phyloP scores from a whole-genome alignment of 2,329 filamentous ascomycete species.

The Colletotrichum spinosum region DNA sequence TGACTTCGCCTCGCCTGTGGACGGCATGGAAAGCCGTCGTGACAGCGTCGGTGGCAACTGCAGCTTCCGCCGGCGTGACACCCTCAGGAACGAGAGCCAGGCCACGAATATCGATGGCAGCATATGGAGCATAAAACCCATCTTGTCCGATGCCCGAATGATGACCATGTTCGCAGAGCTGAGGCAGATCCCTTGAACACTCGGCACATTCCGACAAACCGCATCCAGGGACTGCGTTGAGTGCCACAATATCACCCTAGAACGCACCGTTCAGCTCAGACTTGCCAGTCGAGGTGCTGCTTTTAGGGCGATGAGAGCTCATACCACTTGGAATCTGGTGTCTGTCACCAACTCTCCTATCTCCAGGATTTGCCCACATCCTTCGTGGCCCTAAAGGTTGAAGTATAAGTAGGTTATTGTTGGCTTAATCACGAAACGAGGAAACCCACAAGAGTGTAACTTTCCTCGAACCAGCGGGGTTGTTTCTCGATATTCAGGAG shows the following conservation, averaged over 20 bases:
- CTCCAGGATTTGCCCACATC: conserved; percentile 41
- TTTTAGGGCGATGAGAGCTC: neutral
- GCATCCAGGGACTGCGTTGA: conserved; percentile 48
- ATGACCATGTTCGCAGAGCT: conserved; percentile 50
- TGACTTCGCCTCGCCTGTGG: conserved; percentile 48
- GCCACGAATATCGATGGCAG: conserved; percentile 43
- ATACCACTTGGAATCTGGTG: conserved; percentile 37
- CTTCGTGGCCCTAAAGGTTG: conserved; percentile 41
- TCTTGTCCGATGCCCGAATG: conserved; percentile 58
- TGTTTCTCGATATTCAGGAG: conserved; percentile 45
- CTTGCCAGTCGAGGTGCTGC: neutral
- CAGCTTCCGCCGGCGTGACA: conserved; percentile 45
- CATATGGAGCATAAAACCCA: conserved; percentile 55
- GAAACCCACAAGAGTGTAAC: conserved; percentile 40
- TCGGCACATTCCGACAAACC: conserved; percentile 47
- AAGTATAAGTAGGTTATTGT: neutral
- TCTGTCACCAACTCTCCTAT: conserved; percentile 38
- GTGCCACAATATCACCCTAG: conserved; percentile 46
- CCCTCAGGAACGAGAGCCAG: conserved; percentile 40
- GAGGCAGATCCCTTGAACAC: conserved; percentile 52
- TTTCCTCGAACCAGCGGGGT: conserved; percentile 44
- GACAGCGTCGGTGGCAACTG: conserved; percentile 54
- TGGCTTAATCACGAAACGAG: neutral
- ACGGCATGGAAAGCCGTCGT: conserved; percentile 55
- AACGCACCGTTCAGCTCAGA: no score